Percentiles rank a stretch among this genome's conserved stretches.
These are phyloP conservation scores for Rhizopogon vesiculosus DNA, from an alignment of 768 basidiomycete genomes.

Conservation along the genomic window DNA sequence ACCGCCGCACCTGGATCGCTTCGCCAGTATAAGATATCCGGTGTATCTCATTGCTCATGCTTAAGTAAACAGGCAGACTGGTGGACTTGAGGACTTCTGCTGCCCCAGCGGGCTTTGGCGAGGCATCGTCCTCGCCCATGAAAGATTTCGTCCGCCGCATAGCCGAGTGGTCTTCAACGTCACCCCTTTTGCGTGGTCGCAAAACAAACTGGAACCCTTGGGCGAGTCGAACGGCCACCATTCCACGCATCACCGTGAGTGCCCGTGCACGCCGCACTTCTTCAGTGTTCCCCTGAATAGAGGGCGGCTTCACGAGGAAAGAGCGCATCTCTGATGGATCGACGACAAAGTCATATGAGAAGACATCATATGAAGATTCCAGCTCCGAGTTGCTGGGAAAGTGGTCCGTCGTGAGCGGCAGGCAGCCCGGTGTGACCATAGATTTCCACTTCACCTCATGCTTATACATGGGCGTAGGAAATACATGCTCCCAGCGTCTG, in stretches of 20 bases:
- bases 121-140: conserved; percentile 46
- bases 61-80: conserved; percentile 77
- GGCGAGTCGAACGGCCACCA: conserved; percentile 87
- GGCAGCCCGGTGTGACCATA: conserved; percentile 77
- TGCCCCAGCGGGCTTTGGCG: conserved; percentile 56
- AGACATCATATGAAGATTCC: conserved; percentile 72
- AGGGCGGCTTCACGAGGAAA: conserved; percentile 74
- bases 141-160: conserved; percentile 54
- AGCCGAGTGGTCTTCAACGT: conserved; percentile 28
- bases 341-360: conserved; percentile 85
- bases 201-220: conserved; percentile 96
- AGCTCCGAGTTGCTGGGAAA: conserved; percentile 76
- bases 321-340: conserved; percentile 82
- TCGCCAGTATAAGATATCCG: conserved; percentile 89
- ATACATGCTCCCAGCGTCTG: conserved; percentile 85
- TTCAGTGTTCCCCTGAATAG: conserved; percentile 42
- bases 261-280: conserved; percentile 69
- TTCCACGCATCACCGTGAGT: conserved; percentile 80
- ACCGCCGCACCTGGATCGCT: conserved; percentile 81
- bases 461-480: conserved; percentile 67
- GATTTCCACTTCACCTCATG: conserved; percentile 92
- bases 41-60: conserved; percentile 95
- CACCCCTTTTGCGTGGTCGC: conserved; percentile 29
- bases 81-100: conserved; percentile 60
- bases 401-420: conserved; percentile 88